phyloP scores from a whole-genome alignment of 345 rosid species.

The Nasturtium officinale region DNA sequence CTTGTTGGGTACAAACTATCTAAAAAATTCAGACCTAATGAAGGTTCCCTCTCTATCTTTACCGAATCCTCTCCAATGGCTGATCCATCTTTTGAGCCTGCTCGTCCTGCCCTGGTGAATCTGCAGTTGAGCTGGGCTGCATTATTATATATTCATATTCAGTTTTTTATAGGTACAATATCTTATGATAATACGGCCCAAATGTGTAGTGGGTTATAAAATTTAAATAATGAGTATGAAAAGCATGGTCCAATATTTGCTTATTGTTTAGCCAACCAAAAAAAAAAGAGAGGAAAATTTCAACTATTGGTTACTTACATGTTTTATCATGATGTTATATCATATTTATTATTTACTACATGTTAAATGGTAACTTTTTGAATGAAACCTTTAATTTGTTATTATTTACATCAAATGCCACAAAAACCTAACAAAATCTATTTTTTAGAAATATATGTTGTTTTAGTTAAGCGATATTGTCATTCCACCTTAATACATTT shows the following conservation, averaged over 20 bases:
- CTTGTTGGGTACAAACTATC: no score
- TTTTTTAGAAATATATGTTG: no score
- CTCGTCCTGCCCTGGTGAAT: slow-evolving; percentile 91
- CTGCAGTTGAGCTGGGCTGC: slow-evolving; percentile 86
- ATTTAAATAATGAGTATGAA: neutral
- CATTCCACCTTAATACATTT: no score
- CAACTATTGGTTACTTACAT: neutral
- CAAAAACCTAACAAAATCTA: no score
- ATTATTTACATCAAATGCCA: no score
- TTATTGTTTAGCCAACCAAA: no score
- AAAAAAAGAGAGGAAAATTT: no score
- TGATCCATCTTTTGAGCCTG: slow-evolving; percentile 93
- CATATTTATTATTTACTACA: no score
- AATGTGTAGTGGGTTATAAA: neutral
- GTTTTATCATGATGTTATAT: neutral
- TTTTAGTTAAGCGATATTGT: no score
- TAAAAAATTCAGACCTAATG: slow-evolving; percentile 85
- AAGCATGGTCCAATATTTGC: no score
- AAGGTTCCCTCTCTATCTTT: slow-evolving; percentile 17
- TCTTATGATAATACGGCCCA: neutral
- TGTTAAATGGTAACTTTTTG: no score
- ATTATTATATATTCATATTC: slow-evolving; percentile 41
- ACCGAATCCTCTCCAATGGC: slow-evolving; percentile 57
- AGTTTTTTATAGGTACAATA: neutral
- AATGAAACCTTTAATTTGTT: no score